phyloP scores from a whole-genome alignment of 1,139 yeast species.

The Ogataea hybrid region DNA sequence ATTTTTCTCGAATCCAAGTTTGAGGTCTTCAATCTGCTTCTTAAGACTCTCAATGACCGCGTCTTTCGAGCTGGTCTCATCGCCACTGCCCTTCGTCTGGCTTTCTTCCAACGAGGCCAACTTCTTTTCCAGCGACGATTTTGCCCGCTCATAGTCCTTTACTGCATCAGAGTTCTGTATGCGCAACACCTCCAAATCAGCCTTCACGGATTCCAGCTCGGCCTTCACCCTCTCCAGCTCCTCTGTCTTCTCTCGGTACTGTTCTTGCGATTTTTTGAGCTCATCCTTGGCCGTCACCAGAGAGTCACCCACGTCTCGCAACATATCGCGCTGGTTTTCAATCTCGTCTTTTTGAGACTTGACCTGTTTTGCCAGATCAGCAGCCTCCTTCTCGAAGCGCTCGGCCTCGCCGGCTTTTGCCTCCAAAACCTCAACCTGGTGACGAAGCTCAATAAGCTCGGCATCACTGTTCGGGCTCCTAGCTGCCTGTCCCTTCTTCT shows the following conservation, averaged over 20 bases:
- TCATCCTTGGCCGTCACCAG: conserved; percentile 56
- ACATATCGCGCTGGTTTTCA: no score
- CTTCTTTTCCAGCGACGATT: conserved; percentile 23
- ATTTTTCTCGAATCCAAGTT: conserved; percentile 15
- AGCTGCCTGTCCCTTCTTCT: no score
- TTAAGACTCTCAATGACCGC: conserved; percentile 26
- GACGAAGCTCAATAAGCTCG: no score
- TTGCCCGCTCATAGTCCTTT: conserved; percentile 34
- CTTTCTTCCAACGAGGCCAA: conserved; percentile 17
- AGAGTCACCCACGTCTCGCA: conserved; percentile 80
- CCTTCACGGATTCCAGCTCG: conserved; percentile 27
- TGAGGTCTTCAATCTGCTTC: conserved; percentile 33
- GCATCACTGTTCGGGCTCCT: no score
- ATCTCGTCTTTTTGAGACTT: no score
- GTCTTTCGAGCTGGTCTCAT: conserved; percentile 16
- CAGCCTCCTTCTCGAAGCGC: no score
- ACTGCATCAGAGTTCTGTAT: conserved; percentile 35
- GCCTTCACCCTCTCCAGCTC: conserved; percentile 13
- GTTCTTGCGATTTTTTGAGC: conserved; percentile 19
- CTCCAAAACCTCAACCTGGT: no score
- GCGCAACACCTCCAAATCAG: conserved; percentile 35
- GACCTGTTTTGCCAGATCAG: no score
- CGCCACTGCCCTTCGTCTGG: conserved; percentile 9
- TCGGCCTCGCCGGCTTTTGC: no score
- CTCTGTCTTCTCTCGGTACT: not conserved